phyloP scores from a whole-genome alignment of 1,139 yeast genomes.

The Geotrichum cucujoidarum region DNA sequence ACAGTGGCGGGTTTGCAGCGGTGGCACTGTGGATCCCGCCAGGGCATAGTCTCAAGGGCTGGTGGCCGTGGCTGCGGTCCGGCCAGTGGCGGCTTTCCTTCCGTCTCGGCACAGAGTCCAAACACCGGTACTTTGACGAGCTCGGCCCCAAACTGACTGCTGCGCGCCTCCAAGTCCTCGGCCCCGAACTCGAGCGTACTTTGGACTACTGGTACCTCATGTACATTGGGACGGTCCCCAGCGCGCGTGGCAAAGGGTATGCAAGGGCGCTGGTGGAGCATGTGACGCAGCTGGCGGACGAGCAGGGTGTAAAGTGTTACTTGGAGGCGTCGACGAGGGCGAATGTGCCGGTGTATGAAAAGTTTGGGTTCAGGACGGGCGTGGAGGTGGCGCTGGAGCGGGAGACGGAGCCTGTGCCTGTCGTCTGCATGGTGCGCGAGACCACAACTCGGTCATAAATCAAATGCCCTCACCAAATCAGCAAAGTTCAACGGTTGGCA shows the following conservation, averaged over 20 bases:
- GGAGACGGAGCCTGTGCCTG: conserved; percentile 21
- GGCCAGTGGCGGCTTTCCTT: conserved; percentile 54
- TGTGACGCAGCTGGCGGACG: conserved; percentile 51
- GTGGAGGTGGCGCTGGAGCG: conserved; percentile 22
- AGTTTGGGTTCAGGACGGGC: conserved; percentile 45
- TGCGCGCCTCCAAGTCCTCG: conserved; percentile 36
- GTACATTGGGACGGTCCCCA: conserved; percentile 54
- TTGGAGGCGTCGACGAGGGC: conserved; percentile 53
- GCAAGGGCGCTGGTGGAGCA: conserved; percentile 54
- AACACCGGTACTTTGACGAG: conserved; percentile 51
- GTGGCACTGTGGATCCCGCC: conserved; percentile 65
- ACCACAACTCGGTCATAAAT: too few species aligned
- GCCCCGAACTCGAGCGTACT: conserved; percentile 35
- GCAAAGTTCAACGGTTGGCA: too few species aligned
- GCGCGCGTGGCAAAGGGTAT: conserved; percentile 64
- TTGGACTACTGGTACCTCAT: conserved; percentile 53
- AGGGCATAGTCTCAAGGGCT: conserved; percentile 45
- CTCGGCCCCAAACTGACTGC: conserved; percentile 56
- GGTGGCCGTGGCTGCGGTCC: conserved; percentile 49
- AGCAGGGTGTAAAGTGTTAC: conserved; percentile 44
- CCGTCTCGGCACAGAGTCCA: conserved; percentile 48
- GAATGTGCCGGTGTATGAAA: conserved; percentile 55
- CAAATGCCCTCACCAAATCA: too few species aligned
- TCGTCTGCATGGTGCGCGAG: conserved; percentile 28
- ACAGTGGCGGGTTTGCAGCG: conserved; percentile 55